Evolutionary conservation across 1,139 yeast genomes (phyloP).

Genomic region (Casaregolazyma suthepensis): DNA sequence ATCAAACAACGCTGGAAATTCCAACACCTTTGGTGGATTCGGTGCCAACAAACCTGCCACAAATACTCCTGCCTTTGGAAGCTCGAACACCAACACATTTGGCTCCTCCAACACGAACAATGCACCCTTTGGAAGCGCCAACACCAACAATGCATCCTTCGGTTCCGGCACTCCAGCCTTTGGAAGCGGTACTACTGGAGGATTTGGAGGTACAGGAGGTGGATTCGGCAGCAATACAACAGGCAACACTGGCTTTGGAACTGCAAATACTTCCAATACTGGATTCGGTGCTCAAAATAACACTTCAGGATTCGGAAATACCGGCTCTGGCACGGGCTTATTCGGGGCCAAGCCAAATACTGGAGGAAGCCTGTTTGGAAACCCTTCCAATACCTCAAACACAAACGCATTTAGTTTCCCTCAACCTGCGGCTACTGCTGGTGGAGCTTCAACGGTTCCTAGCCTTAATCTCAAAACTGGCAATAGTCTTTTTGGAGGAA

Average conservation of each 20-base stretch:
- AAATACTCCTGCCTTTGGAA: slow-evolving; percentile 5
- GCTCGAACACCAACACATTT: slow-evolving; percentile 9
- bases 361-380: slow-evolving; percentile 31
- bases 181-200: slow-evolving; percentile 25
- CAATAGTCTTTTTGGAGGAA: slow-evolving; percentile 28
- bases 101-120: not conserved
- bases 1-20: slow-evolving; percentile 4
- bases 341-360: slow-evolving; percentile 14
- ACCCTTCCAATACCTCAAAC: slow-evolving; percentile 22
- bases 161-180: slow-evolving; percentile 15
- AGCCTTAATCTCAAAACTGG: slow-evolving; percentile 11
- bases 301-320: not conserved
- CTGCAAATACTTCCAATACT: not conserved
- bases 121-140: slow-evolving; percentile 36
- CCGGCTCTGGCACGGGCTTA: slow-evolving; percentile 10
- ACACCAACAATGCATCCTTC: slow-evolving; percentile 22
- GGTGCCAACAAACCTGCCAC: slow-evolving; percentile 4
- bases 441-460: not conserved
- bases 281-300: slow-evolving; percentile 15
- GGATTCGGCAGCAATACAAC: slow-evolving; percentile 11
- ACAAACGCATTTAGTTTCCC: slow-evolving; percentile 10
- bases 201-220: slow-evolving; percentile 15
- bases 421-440: not conserved
- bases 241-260: not conserved
- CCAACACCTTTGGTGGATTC: slow-evolving; percentile 3